A percentile compares a stretch with the other conserved stretches of the same genome.
These are phyloP conservation scores for Physcomitrellopsis africana DNA, from an alignment of 225 moss, liverwort and hornwort genomes.

Conservation along the genomic window DNA sequence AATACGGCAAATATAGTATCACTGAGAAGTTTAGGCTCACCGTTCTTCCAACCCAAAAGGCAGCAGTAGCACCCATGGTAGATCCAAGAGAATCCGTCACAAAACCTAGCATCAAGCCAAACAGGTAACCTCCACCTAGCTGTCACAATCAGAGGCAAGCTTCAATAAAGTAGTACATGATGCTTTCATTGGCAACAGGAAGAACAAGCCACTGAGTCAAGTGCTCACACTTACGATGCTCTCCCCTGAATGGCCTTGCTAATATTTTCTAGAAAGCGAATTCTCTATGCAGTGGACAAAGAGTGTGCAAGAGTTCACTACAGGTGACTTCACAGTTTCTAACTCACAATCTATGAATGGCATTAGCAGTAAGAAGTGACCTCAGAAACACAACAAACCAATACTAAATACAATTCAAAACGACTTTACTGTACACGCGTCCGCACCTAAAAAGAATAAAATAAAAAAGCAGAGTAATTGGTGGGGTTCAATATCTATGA, in stretches of 20 bases:
- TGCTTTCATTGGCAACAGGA: background rate
- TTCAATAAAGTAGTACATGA: constrained; percentile 12
- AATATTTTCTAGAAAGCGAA: no score
- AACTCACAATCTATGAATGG: no score
- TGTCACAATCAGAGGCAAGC: constrained; percentile 37
- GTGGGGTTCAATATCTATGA: background rate
- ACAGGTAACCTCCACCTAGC: constrained; percentile 91
- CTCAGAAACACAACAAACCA: no score
- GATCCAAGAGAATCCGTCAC: constrained; percentile 74
- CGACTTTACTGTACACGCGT: no score
- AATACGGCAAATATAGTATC: background rate
- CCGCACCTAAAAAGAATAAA: no score
- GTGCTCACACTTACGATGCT: background rate
- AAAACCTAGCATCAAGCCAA: constrained; percentile 77
- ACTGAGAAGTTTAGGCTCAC: constrained; percentile 41
- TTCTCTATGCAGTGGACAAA: no score
- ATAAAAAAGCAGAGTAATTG: background rate
- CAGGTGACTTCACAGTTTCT: no score
- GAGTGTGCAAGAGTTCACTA: no score
- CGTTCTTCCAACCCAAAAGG: constrained; percentile 84
- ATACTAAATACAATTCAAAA: no score
- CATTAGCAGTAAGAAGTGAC: no score
- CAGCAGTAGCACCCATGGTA: constrained; percentile 75
- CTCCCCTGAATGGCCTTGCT: background rate
- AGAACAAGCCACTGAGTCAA: background rate